Evolutionary conservation across 202 grass and related monocot species (phyloP).

Genomic region (Saccharum hybrid): DNA sequence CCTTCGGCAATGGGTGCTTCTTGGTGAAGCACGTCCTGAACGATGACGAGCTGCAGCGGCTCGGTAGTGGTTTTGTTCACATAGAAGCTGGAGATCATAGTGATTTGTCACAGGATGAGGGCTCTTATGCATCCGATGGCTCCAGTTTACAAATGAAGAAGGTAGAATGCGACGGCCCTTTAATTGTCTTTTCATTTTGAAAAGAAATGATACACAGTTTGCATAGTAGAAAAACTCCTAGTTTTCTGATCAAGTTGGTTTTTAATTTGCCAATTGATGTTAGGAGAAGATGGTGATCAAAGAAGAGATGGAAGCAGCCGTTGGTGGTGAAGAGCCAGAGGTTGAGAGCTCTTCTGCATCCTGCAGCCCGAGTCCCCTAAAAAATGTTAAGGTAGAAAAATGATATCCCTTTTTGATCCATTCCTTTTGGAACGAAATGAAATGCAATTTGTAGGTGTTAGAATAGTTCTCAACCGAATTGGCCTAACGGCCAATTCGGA

Average conservation of each 20-base stretch:
- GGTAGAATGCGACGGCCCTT: neutral
- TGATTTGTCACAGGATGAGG: neutral
- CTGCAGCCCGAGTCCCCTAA: neutral
- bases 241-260: neutral
- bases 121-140: neutral
- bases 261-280: constrained; percentile 1
- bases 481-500: too few relatives aligned
- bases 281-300: neutral
- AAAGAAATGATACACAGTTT: neutral
- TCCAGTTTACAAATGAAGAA: neutral
- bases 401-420: neutral
- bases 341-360: constrained; percentile 3
- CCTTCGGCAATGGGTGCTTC: neutral
- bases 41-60: neutral
- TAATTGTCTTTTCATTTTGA: neutral
- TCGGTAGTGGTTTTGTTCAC: neutral
- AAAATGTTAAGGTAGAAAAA: neutral
- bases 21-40: constrained; percentile 23
- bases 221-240: neutral
- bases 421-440: neutral
- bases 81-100: neutral
- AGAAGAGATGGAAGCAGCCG: neutral
- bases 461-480: constrained; percentile 53
- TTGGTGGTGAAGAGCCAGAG: neutral
- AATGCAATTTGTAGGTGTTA: constrained; percentile 32